Conservation (phyloP, 257 asterid genomes). For the Linderniella brevidens region DNA sequence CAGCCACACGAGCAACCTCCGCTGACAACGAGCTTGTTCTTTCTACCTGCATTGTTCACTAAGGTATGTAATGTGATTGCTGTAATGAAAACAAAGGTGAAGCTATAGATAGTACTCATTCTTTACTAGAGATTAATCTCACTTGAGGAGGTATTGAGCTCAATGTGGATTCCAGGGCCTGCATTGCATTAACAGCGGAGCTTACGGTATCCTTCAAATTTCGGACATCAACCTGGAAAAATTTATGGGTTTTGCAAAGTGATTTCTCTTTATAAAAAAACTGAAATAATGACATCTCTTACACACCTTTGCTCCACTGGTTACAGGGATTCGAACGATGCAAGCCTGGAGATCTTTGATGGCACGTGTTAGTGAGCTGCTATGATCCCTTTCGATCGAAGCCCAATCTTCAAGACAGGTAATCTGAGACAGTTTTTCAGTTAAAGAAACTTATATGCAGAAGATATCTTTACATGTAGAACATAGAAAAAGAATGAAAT, state of each 20-base stretch:
- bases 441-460: too few relatives aligned
- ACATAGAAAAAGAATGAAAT: too few relatives aligned
- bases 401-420: conserved; percentile 67
- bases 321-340: conserved; percentile 66
- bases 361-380: conserved; percentile 40
- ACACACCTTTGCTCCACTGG: conserved; percentile 74
- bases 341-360: conserved; percentile 65
- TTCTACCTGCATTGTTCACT: conserved; percentile 25
- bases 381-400: conserved; percentile 51
- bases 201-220: conserved; percentile 55
- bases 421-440: conserved; percentile 25
- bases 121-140: conserved; percentile 6
- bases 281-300: background rate
- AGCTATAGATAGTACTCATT: background rate
- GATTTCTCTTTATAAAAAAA: background rate
- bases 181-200: conserved; percentile 76
- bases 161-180: conserved; percentile 64
- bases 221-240: conserved; percentile 56
- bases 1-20: conserved; percentile 32
- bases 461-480: too few relatives aligned
- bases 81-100: background rate
- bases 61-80: background rate
- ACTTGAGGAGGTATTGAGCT: conserved; percentile 48
- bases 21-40: conserved; percentile 25
- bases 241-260: background rate